These are phyloP conservation scores for Yamadazyma mexicana DNA, from an alignment of 1,139 yeast species.

Conservation along the genomic window DNA sequence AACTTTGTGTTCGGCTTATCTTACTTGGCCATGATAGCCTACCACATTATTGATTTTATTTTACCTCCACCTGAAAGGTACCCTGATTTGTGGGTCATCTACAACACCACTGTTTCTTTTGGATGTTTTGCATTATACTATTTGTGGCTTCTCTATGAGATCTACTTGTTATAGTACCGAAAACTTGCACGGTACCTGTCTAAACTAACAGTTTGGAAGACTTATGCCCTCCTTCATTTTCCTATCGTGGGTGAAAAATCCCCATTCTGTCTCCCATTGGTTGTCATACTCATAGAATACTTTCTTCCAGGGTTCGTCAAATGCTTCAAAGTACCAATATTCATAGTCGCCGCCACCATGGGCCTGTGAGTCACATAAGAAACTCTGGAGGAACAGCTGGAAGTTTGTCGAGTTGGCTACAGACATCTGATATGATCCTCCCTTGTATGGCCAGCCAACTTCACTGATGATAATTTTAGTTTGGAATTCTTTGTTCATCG, in stretches of 20 bases:
- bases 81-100: slow-evolving; percentile 86
- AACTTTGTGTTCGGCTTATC: slow-evolving; percentile 55
- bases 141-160: slow-evolving; percentile 68
- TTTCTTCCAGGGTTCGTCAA: slow-evolving; percentile 72
- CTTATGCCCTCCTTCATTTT: slow-evolving; percentile 12
- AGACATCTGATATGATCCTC: slow-evolving; percentile 50
- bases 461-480: slow-evolving; percentile 53
- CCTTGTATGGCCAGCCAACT: slow-evolving; percentile 72
- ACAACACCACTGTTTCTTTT: slow-evolving; percentile 72
- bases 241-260: slow-evolving; percentile 54
- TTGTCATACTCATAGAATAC: slow-evolving; percentile 48
- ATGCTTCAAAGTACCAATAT: slow-evolving; percentile 69
- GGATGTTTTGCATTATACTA: slow-evolving; percentile 75
- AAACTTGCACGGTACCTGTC: too few species aligned
- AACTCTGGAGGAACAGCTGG: slow-evolving; percentile 49
- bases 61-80: slow-evolving; percentile 55
- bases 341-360: slow-evolving; percentile 17
- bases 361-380: slow-evolving; percentile 49
- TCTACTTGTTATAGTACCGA: slow-evolving; percentile 20
- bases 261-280: slow-evolving; percentile 75
- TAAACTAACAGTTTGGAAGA: slow-evolving; percentile 14
- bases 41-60: slow-evolving; percentile 57
- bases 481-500: slow-evolving; percentile 22
- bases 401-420: slow-evolving; percentile 46
- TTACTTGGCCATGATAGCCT: slow-evolving; percentile 52